Conservation (phyloP, 2,329 filamentous ascomycete genomes). For the Diaporthe sp. region DNA sequence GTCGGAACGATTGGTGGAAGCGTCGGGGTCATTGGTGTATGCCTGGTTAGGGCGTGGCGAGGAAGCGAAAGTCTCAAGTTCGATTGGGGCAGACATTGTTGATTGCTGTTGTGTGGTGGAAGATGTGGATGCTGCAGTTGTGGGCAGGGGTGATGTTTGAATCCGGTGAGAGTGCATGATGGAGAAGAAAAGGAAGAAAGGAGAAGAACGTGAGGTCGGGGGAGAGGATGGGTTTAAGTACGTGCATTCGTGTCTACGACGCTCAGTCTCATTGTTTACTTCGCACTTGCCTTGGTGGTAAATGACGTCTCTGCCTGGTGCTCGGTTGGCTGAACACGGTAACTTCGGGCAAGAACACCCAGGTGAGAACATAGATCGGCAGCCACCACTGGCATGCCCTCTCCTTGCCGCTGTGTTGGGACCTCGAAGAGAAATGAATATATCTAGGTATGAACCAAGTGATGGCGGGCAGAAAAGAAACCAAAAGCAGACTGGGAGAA, state of each 20-base stretch:
- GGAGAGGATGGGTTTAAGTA: not conserved
- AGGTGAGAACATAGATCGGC: too few species aligned
- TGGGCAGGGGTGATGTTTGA: not conserved
- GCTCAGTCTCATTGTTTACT: not conserved
- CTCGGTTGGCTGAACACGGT: not conserved
- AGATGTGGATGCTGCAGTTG: not conserved
- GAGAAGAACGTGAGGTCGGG: not conserved
- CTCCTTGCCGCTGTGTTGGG: too few species aligned
- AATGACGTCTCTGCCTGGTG: not conserved
- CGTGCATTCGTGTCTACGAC: not conserved
- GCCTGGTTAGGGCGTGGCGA: not conserved
- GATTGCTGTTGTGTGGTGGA: not conserved
- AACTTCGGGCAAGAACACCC: not conserved
- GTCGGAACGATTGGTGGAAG: not conserved
- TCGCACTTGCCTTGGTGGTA: not conserved
- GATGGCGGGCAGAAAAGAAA: too few species aligned
- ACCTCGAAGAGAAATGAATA: too few species aligned
- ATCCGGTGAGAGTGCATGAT: conserved; percentile 7
- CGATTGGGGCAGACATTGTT: not conserved
- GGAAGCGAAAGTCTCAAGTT: not conserved
- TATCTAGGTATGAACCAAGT: too few species aligned
- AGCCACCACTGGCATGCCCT: too few species aligned
- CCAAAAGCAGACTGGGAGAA: too few species aligned
- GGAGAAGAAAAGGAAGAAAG: conserved; percentile 7
- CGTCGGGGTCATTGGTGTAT: not conserved